Conservation (phyloP, 108 stramenopile genomes). For the Seminavis robusta region DNA sequence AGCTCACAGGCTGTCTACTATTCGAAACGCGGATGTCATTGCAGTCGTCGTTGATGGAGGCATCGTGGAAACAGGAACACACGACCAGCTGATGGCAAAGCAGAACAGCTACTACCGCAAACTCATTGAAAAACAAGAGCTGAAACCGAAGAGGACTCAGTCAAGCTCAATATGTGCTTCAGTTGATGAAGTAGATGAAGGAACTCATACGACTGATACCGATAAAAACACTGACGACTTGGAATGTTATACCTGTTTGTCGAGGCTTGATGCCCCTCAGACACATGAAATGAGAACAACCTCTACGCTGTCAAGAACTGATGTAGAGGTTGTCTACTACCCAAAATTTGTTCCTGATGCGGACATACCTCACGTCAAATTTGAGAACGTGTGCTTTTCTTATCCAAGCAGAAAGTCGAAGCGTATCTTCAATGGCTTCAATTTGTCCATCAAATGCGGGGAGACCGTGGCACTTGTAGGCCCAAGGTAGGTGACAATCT, state of each 20-base stretch:
- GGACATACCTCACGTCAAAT: conserved; percentile 39
- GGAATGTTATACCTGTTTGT: too few species aligned
- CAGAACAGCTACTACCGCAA: conserved; percentile 43
- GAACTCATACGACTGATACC: too few species aligned
- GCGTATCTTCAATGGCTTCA: conserved; percentile 58
- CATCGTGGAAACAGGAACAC: conserved; percentile 76
- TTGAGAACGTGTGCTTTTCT: conserved; percentile 70
- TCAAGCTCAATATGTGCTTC: too few species aligned
- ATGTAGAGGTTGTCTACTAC: too few species aligned
- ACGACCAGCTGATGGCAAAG: conserved; percentile 62
- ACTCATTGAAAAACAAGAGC: conserved; percentile 72
- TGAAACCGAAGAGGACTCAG: not conserved
- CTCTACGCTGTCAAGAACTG: too few species aligned
- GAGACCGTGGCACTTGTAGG: conserved; percentile 59
- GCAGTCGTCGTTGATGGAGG: conserved; percentile 64
- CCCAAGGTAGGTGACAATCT: conserved; percentile 66
- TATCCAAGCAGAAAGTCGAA: conserved; percentile 86
- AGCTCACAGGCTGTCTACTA: conserved; percentile 85
- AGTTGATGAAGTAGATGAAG: conserved; percentile 15
- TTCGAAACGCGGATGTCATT: conserved; percentile 82
- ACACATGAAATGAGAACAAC: too few species aligned
- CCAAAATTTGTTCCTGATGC: conserved; percentile 2
- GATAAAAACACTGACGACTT: too few species aligned
- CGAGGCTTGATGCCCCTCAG: too few species aligned
- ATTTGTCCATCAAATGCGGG: conserved; percentile 31